Conservation (phyloP, 371 early-diverging fungal genomes). For the Batkoa obscura region DNA sequence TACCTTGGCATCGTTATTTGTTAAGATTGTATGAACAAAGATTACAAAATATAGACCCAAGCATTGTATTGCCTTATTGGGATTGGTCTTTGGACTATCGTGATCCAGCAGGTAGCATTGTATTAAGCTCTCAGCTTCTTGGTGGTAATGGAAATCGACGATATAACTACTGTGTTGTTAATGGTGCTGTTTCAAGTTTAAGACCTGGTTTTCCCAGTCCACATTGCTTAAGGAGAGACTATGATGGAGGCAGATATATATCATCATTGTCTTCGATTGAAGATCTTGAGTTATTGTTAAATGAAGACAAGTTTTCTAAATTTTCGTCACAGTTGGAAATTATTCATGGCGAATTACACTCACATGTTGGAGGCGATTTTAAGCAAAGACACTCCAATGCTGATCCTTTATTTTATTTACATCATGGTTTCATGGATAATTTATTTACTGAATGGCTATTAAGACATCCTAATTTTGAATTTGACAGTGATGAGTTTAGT, state of each 20-base stretch:
- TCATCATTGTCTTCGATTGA: neutral
- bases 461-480: too few species aligned
- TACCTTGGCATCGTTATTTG: neutral
- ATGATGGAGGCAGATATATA: neutral
- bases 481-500: too few species aligned
- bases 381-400: too few species aligned
- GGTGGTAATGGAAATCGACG: neutral
- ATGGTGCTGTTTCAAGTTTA: too few species aligned
- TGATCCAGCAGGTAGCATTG: neutral
- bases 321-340: neutral
- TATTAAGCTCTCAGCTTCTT: neutral
- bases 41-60: neutral
- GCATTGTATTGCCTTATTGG: neutral
- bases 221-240: neutral
- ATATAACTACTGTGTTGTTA: neutral
- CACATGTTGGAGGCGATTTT: neutral
- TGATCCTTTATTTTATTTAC: neutral
- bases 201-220: too few species aligned
- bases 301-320: neutral
- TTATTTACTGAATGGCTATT: neutral
- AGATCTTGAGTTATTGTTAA: neutral
- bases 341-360: neutral
- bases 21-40: neutral
- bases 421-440: neutral
- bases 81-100: neutral